Conservation (phyloP, 2,329 filamentous ascomycete genomes). For the Alternaria brassicicola region DNA sequence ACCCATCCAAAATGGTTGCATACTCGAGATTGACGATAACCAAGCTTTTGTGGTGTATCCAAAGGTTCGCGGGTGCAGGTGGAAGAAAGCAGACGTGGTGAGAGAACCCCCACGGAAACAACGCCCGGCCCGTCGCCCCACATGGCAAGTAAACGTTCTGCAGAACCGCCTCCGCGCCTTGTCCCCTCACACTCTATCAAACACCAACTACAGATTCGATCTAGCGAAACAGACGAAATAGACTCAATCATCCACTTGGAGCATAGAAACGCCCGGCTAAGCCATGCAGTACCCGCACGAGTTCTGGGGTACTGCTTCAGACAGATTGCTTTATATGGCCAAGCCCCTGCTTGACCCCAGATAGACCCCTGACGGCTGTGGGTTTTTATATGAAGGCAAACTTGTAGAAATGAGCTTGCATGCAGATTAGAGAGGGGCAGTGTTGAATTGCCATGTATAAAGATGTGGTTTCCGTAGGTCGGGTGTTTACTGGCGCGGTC, state of each 20-base stretch:
- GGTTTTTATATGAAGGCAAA: conserved; percentile 17
- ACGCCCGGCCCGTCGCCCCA: conserved; percentile 11
- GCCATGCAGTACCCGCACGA: conserved; percentile 9
- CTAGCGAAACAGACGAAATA: not conserved
- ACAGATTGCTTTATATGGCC: conserved; percentile 30
- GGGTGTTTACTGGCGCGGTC: conserved; percentile 6
- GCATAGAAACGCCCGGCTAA: conserved; percentile 2
- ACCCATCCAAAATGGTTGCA: not conserved
- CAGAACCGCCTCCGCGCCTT: conserved; percentile 4
- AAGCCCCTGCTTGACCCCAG: conserved; percentile 21
- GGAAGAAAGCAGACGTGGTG: not conserved
- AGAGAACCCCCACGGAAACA: not conserved
- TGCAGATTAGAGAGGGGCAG: conserved; percentile 1
- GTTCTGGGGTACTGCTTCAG: conserved; percentile 16
- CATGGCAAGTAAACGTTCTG: conserved; percentile 7
- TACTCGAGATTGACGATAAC: not conserved
- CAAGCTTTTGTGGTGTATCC: not conserved
- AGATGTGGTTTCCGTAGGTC: conserved; percentile 5
- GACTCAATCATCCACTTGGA: conserved; percentile 2
- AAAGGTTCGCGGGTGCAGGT: not conserved
- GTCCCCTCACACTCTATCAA: not conserved
- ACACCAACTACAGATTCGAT: conserved; percentile 1
- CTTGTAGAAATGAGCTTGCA: conserved; percentile 14
- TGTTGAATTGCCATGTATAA: conserved; percentile 13
- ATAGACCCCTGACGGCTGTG: conserved; percentile 10